Percentiles rank a stretch among this genome's conserved stretches.
Evolutionary conservation across 2,329 filamentous ascomycete genomes (phyloP).

Genomic region (Ceratocystis variospora): DNA sequence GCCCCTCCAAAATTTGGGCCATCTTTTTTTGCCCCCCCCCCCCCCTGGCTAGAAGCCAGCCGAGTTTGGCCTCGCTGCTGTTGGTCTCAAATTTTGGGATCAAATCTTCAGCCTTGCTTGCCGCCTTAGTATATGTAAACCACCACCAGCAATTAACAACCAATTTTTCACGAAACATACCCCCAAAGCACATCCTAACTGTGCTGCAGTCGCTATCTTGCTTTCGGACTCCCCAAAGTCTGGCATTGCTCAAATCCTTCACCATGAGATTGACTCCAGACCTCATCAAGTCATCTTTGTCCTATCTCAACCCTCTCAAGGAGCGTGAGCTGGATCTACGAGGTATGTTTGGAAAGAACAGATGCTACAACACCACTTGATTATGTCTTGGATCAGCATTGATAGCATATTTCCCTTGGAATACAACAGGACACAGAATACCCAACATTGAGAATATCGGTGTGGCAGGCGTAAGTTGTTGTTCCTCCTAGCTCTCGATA

Average conservation of each 20-base stretch:
- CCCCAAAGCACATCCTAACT: neutral
- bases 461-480: slow-evolving; percentile 64
- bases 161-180: neutral
- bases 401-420: slow-evolving; percentile 48
- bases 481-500: slow-evolving; percentile 6
- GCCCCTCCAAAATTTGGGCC: neutral
- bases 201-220: neutral
- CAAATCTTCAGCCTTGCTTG: slow-evolving; percentile 17
- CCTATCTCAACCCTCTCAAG: slow-evolving; percentile 96
- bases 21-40: neutral
- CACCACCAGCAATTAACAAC: neutral
- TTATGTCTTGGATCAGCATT: slow-evolving; percentile 55
- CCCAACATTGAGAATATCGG: slow-evolving; percentile 95
- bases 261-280: slow-evolving; percentile 90
- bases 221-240: neutral
- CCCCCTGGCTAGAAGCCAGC: neutral
- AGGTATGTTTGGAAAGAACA: slow-evolving; percentile 95
- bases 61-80: slow-evolving; percentile 3
- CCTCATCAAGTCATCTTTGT: slow-evolving; percentile 84
- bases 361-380: slow-evolving; percentile 74
- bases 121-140: too few relatives aligned
- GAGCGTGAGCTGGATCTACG: slow-evolving; percentile 97
- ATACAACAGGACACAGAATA: slow-evolving; percentile 84
- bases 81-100: slow-evolving; percentile 7
- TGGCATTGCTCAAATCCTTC: slow-evolving; percentile 19